Conservation (phyloP, 768 basidiomycete genomes). For the Macrolepiota dolichaula region DNA sequence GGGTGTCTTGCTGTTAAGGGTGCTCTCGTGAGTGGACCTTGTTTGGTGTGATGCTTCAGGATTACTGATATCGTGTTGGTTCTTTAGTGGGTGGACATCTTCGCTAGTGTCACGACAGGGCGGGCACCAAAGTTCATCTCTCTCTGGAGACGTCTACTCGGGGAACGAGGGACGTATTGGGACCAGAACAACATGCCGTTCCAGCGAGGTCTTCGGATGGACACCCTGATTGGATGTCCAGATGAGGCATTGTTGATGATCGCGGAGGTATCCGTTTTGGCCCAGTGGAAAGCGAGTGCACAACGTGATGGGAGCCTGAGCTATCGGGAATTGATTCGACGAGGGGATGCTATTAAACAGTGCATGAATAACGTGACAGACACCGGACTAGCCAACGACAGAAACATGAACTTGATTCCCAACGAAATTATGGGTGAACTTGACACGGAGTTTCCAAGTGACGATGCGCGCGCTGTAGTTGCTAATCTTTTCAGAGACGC, state of each 20-base stretch:
- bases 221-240: conserved; percentile 70
- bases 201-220: conserved; percentile 52
- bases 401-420: conserved; percentile 26
- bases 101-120: conserved; percentile 59
- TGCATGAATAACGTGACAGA: conserved; percentile 41
- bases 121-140: conserved; percentile 62
- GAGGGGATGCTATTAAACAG: conserved; percentile 71
- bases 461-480: conserved; percentile 47
- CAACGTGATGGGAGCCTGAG: conserved; percentile 64
- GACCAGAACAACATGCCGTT: conserved; percentile 32
- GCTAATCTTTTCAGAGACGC: conserved; percentile 63
- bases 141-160: conserved; percentile 66
- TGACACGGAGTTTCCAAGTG: conserved; percentile 26
- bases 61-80: conserved; percentile 12
- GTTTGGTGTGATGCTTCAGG: background rate
- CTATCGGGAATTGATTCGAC: conserved; percentile 67
- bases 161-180: conserved; percentile 22
- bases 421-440: conserved; percentile 26
- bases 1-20: conserved; percentile 64
- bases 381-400: conserved; percentile 28
- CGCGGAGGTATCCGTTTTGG: conserved; percentile 69
- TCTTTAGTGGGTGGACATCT: conserved; percentile 74
- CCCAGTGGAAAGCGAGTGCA: conserved; percentile 72
- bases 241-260: conserved; percentile 76
- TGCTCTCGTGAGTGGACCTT: conserved; percentile 56